These are phyloP conservation scores for Candida coquimbonensis DNA, from an alignment of 805 yeast species.

Conservation along the genomic window DNA sequence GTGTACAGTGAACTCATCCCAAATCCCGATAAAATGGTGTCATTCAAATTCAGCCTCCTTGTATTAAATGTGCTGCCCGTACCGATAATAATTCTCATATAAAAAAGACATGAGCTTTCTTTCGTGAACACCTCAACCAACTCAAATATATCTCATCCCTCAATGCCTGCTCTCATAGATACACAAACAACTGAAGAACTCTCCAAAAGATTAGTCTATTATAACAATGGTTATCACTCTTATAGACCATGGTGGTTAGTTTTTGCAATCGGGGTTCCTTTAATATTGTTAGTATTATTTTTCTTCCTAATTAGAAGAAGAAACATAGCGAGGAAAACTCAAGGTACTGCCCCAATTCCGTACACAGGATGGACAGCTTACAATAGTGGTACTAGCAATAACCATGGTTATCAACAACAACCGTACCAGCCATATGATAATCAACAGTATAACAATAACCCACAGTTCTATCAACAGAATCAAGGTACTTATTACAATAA, in stretches of 20 bases:
- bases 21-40: neutral
- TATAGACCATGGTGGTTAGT: slow-evolving; percentile 17
- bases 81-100: neutral
- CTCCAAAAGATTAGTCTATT: neutral
- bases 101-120: neutral
- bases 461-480: neutral
- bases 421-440: neutral
- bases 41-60: neutral
- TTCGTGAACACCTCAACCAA: neutral
- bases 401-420: slow-evolving; percentile 8
- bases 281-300: neutral
- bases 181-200: neutral
- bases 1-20: too few species aligned
- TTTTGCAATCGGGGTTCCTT: slow-evolving; percentile 12
- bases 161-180: neutral
- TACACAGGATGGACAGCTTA: slow-evolving; percentile 20
- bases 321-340: slow-evolving; percentile 12
- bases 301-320: slow-evolving; percentile 9
- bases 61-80: neutral
- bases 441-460: neutral
- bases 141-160: too few species aligned
- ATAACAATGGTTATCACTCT: neutral
- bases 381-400: neutral
- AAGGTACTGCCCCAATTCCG: slow-evolving; percentile 15
- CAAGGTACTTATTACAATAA: neutral